Conservation (phyloP, 495 filamentous ascomycete species). For the Neurospora sp. region DNA sequence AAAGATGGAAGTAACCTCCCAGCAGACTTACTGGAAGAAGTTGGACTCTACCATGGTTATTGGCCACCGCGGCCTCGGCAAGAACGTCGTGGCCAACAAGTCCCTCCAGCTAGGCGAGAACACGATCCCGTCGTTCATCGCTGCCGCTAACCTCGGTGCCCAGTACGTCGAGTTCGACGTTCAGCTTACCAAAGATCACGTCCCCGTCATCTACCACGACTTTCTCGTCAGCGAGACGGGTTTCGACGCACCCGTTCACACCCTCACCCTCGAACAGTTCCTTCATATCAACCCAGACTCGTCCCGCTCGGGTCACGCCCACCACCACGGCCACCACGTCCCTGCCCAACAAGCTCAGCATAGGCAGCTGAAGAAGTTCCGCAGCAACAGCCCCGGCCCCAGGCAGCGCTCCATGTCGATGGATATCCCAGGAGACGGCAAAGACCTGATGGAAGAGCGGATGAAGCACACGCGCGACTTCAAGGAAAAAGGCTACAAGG, state of each 20-base stretch:
- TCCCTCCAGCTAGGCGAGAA: slow-evolving; percentile 95
- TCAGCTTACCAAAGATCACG: slow-evolving; percentile 95
- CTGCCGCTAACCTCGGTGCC: slow-evolving; percentile 86
- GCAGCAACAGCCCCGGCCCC: slow-evolving; percentile 25
- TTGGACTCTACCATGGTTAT: slow-evolving; percentile 69
- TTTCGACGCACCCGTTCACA: slow-evolving; percentile 93
- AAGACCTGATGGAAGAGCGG: slow-evolving; percentile 63
- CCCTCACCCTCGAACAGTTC: slow-evolving; percentile 88
- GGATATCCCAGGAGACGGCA: slow-evolving; percentile 22
- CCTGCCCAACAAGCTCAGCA: slow-evolving; percentile 13
- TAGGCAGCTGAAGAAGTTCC: slow-evolving; percentile 16
- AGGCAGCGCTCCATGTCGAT: slow-evolving; percentile 39
- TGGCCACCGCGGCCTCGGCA: slow-evolving; percentile 86
- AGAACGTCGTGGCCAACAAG: slow-evolving; percentile 71
- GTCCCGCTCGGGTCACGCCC: slow-evolving; percentile 1
- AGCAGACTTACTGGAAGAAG: slow-evolving; percentile 91
- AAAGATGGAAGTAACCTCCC: slow-evolving; percentile 78
- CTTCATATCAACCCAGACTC: slow-evolving; percentile 64
- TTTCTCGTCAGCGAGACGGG: slow-evolving; percentile 98
- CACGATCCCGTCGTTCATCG: slow-evolving; percentile 89
- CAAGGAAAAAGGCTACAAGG: slow-evolving; percentile 84
- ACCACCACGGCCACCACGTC: neutral
- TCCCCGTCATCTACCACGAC: slow-evolving; percentile 98
- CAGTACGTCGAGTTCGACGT: slow-evolving; percentile 93
- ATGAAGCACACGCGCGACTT: slow-evolving; percentile 97